Evolutionary conservation across 2,329 filamentous ascomycete species (phyloP).

Genomic region (Xylariaceae sp.): DNA sequence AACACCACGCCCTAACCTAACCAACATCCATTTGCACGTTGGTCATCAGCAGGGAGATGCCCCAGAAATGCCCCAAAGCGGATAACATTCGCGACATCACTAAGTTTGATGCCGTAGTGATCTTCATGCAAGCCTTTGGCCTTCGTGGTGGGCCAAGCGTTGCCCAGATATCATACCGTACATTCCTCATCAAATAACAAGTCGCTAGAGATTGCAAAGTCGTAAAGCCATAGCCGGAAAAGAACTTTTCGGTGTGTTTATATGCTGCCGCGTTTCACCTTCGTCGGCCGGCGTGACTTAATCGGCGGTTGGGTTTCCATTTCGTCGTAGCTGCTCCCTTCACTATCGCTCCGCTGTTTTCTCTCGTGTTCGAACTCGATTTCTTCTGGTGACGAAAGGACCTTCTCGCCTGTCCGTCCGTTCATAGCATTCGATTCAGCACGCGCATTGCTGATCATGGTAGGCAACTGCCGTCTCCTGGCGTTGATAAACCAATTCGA

Average conservation of each 20-base stretch:
- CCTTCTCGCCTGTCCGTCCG: conserved; percentile 33
- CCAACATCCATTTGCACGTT: too few relatives aligned
- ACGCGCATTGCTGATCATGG: conserved; percentile 54
- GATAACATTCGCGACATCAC: too few relatives aligned
- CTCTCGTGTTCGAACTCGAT: conserved; percentile 35
- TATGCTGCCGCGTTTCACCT: conserved; percentile 45
- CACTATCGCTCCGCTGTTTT: conserved; percentile 45
- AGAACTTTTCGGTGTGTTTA: neutral
- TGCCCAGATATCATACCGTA: too few relatives aligned
- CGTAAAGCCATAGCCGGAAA: neutral
- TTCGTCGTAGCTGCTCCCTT: conserved; percentile 43
- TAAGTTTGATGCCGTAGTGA: too few relatives aligned
- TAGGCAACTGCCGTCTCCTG: conserved; percentile 60
- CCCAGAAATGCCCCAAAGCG: too few relatives aligned
- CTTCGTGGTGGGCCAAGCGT: too few relatives aligned
- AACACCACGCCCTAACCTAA: too few relatives aligned
- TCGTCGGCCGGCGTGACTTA: conserved; percentile 32
- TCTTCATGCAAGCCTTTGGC: too few relatives aligned
- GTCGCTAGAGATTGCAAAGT: neutral
- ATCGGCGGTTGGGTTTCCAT: conserved; percentile 32
- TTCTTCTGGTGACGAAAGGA: conserved; percentile 36
- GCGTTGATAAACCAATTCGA: conserved; percentile 83
- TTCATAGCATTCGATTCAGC: conserved; percentile 48
- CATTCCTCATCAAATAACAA: too few relatives aligned
- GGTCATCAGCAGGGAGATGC: too few relatives aligned